Conservation (phyloP, 2,329 filamentous ascomycete genomes). For the Ceratocystiopsis minuta region DNA sequence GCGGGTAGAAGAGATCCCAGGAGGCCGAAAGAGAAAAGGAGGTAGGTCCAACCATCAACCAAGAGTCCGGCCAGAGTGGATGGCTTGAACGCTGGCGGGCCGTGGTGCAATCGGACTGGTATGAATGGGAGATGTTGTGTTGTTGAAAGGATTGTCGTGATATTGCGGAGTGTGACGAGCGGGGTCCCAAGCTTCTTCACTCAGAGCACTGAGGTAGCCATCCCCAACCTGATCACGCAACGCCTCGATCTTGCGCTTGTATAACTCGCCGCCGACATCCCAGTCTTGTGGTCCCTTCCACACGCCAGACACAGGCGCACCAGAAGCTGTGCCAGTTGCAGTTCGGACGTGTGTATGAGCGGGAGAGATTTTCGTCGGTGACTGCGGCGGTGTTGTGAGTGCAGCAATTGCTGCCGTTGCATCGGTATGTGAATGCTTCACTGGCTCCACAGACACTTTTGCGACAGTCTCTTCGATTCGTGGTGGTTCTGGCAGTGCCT, state of each 20-base stretch:
- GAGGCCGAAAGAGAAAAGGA: not conserved
- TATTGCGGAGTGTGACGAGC: constrained; percentile 20
- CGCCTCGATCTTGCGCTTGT: constrained; percentile 74
- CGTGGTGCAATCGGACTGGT: constrained; percentile 19
- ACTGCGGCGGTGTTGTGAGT: not conserved
- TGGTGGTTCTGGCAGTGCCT: too few relatives aligned
- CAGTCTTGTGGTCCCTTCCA: constrained; percentile 36
- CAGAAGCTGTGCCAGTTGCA: too few relatives aligned
- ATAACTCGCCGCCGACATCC: constrained; percentile 56
- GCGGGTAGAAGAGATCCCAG: not conserved
- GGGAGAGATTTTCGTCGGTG: not conserved
- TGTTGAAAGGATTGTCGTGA: constrained; percentile 19
- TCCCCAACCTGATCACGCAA: constrained; percentile 72
- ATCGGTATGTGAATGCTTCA: not conserved
- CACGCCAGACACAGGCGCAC: not conserved
- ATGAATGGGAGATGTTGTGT: constrained; percentile 19
- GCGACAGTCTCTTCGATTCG: too few relatives aligned
- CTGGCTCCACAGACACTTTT: too few relatives aligned
- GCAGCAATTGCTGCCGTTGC: not conserved
- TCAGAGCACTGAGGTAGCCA: constrained; percentile 71
- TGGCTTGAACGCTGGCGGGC: constrained; percentile 25
- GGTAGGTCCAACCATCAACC: constrained; percentile 16
- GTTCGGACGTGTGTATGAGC: too few relatives aligned
- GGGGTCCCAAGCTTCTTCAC: constrained; percentile 52
- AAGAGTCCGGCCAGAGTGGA: constrained; percentile 34